These are phyloP conservation scores for Torulaspora microellipsoides DNA, from an alignment of 805 yeast species.

Conservation along the genomic window DNA sequence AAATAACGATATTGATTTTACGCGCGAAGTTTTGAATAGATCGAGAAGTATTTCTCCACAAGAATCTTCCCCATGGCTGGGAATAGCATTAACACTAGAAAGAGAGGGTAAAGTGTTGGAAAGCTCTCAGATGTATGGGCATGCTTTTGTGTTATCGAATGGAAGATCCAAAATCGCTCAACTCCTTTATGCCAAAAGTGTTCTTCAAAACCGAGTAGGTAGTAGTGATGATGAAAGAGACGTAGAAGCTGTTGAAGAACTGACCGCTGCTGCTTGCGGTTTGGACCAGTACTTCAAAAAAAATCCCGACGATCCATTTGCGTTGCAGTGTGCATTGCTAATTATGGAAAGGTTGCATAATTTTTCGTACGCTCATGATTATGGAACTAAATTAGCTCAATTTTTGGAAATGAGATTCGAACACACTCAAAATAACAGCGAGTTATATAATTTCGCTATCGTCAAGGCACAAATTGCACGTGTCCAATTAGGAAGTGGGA, in stretches of 20 bases:
- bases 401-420: constrained; percentile 56
- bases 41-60: constrained; percentile 83
- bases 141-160: constrained; percentile 72
- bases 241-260: constrained; percentile 56
- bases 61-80: constrained; percentile 73
- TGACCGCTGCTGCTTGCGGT: constrained; percentile 63
- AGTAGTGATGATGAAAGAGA: constrained; percentile 47
- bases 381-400: constrained; percentile 44
- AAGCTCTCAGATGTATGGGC: constrained; percentile 63
- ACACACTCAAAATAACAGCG: constrained; percentile 43
- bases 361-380: constrained; percentile 48
- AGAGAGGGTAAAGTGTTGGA: constrained; percentile 44
- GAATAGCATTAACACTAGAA: constrained; percentile 64
- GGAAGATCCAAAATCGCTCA: constrained; percentile 69
- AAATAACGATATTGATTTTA: constrained; percentile 64
- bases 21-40: constrained; percentile 64
- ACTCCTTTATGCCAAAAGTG: constrained; percentile 61
- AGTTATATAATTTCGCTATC: constrained; percentile 47
- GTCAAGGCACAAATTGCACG: constrained; percentile 72
- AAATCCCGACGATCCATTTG: constrained; percentile 53
- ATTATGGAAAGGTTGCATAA: constrained; percentile 68
- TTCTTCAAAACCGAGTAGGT: constrained; percentile 45
- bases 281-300: constrained; percentile 59
- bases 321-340: constrained; percentile 50
- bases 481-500: constrained; percentile 53